phyloP scores from a whole-genome alignment of 2,329 filamentous ascomycete genomes.

The Phialemoniopsis sp. region DNA sequence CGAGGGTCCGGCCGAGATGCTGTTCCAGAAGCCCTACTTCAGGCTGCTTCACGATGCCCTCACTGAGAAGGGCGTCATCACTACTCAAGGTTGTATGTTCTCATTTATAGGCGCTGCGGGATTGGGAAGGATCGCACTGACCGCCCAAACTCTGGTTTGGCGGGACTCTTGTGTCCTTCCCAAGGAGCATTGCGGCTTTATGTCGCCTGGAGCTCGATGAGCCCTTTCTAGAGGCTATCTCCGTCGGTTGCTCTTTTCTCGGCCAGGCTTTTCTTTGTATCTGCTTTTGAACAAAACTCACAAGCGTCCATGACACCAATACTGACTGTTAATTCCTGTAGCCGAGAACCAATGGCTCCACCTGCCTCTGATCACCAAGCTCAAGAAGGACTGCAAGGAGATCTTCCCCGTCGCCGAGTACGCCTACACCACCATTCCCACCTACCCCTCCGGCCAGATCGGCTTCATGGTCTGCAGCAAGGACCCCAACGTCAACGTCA shows the following conservation, averaged over 20 bases:
- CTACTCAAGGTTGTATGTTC: constrained; percentile 99
- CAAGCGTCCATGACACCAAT: constrained; percentile 1
- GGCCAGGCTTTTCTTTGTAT: constrained; percentile 8
- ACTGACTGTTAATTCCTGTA: constrained; percentile 32
- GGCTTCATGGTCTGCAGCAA: constrained; percentile 99
- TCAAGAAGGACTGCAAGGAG: constrained; percentile 95
- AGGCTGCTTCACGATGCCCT: constrained; percentile 87
- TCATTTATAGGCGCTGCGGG: constrained; percentile 50
- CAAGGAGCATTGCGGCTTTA: too few relatives aligned
- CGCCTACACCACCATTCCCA: constrained; percentile 98
- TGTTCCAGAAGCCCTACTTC: constrained; percentile 99
- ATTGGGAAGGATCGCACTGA: constrained; percentile 15
- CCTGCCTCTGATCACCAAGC: constrained; percentile 84
- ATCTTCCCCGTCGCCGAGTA: constrained; percentile 98
- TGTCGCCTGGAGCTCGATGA: not conserved
- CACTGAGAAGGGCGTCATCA: constrained; percentile 94
- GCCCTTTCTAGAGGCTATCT: not conserved
- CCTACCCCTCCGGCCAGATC: constrained; percentile 98
- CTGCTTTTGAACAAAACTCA: constrained; percentile 2
- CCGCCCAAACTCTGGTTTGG: constrained; percentile 23
- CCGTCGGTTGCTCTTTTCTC: constrained; percentile 9
- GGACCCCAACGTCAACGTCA: constrained; percentile 79
- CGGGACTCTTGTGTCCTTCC: constrained; percentile 19
- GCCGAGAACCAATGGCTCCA: constrained; percentile 99
- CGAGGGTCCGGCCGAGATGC: constrained; percentile 89